Evolutionary conservation across 2,329 filamentous ascomycete genomes (phyloP).

Genomic region (Thermomyces lanuginosus): DNA sequence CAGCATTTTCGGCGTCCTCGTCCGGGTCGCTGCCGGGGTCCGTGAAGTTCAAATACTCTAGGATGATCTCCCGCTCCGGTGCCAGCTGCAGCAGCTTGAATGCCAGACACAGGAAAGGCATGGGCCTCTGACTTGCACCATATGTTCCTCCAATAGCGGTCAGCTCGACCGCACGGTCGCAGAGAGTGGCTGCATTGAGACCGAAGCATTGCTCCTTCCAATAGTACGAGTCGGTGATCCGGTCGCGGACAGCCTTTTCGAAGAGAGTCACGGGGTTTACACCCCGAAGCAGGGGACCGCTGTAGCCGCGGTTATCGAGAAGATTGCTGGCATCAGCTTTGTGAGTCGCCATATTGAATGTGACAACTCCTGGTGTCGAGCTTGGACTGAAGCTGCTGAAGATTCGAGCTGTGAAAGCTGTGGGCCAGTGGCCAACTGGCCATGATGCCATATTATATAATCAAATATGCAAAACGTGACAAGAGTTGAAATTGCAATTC

Average conservation of each 20-base stretch:
- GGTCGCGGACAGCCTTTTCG: slow-evolving; percentile 88
- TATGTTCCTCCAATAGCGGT: slow-evolving; percentile 76
- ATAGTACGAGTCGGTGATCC: slow-evolving; percentile 89
- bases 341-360: slow-evolving; percentile 34
- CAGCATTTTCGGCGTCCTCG: slow-evolving; percentile 10
- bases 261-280: slow-evolving; percentile 91
- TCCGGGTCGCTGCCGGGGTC: slow-evolving; percentile 46
- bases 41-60: slow-evolving; percentile 62
- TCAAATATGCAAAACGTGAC: no score
- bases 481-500: no score
- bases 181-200: slow-evolving; percentile 63
- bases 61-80: slow-evolving; percentile 60
- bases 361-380: no score
- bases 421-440: no score
- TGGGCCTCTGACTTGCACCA: slow-evolving; percentile 67
- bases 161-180: slow-evolving; percentile 78
- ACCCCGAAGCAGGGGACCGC: slow-evolving; percentile 61
- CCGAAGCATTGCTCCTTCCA: slow-evolving; percentile 99
- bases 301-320: slow-evolving; percentile 80
- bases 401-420: no score
- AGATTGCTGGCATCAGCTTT: slow-evolving; percentile 61
- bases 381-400: no score
- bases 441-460: no score
- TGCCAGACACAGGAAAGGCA: slow-evolving; percentile 77
- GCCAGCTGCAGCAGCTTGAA: slow-evolving; percentile 88